Percentiles rank a stretch among this genome's conserved stretches.
Conservation (phyloP, 805 yeast species). For the Teunomyces pallodes region DNA sequence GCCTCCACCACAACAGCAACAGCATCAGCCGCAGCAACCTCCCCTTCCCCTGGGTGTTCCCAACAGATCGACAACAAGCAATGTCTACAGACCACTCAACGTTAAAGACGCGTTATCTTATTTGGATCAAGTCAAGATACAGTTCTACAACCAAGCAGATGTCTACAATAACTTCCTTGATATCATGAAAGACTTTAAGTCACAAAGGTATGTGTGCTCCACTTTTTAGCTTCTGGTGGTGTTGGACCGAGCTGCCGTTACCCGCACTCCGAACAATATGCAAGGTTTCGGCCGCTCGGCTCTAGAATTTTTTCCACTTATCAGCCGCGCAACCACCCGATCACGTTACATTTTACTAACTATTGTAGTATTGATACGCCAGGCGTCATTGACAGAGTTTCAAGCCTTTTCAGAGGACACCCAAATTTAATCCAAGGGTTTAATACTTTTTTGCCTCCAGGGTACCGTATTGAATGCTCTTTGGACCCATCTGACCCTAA, state of each 20-base stretch:
- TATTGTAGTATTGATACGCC: constrained; percentile 82
- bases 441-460: constrained; percentile 96
- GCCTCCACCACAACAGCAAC: constrained; percentile 6
- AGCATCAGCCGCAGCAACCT: constrained; percentile 10
- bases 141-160: constrained; percentile 88
- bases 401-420: constrained; percentile 86
- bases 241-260: not conserved
- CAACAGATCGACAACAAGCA: constrained; percentile 40
- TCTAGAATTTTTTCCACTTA: not conserved
- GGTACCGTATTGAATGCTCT: constrained; percentile 90
- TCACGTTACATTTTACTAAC: constrained; percentile 6
- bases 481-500: constrained; percentile 84
- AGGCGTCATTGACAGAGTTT: constrained; percentile 95
- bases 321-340: constrained; percentile 1
- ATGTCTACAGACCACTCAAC: constrained; percentile 73
- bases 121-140: constrained; percentile 91
- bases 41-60: constrained; percentile 32
- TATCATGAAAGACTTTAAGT: constrained; percentile 98
- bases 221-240: not conserved
- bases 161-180: constrained; percentile 95
- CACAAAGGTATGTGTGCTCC: constrained; percentile 60
- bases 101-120: constrained; percentile 96
- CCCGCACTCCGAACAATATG: not conserved
- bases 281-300: constrained; percentile 1
- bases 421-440: constrained; percentile 94